Base-by-base conservation (phyloP, 1,139 yeast genomes). In the Geotrichum siamense region DNA sequence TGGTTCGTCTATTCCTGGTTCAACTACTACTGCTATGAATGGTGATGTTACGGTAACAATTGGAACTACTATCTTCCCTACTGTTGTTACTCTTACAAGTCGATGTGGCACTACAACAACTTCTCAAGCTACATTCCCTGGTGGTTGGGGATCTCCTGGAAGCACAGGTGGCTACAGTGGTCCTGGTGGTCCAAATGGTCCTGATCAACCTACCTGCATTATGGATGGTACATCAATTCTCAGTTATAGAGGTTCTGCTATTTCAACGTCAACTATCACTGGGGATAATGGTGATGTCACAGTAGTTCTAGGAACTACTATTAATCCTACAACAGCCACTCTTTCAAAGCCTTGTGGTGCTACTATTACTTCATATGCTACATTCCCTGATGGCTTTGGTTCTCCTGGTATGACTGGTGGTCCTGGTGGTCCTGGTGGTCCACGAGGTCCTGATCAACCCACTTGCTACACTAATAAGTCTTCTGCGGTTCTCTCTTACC, bases 1-100 rank as follows among this genome's bases (percentile, higher is more conserved):
- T 20, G 48, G 48, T 19, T 19, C 37, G 5, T 21, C 45, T 15
- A 32, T 45, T 23, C 45, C 45, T 22, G 44, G 43, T 5, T 41
- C 29, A 21, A 23, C 44, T n/a, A 29, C 34, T 17, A 17, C 44
- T 15, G 41, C 21, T 10, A 25, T 39, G 35, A 27, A 35, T 23
- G 37, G 23, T 16, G 35, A 40, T 3, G 23, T 32, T 28, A 29
- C 28, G n/a, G 40, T 39, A 8, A 23, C 22, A 5, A 4, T 22
- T n/a, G 28, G 23, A 6, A 27, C 38, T 26, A 20, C 42, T 23
- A 43, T 38, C 12, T 33, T 44, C 23, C 20, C 28, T 9, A n/a
- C 30, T 20, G 15, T 34, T n/a, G 21, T 16, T 5, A 27, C 43
- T 32, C 26, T 36, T 31, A 10, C 34, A 21, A 29, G 29, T 19